Evolutionary conservation across 345 rosid species (phyloP), one percentile per base, ranked within the genome.

Genomic region (Gynandropsis gynandra): DNA sequence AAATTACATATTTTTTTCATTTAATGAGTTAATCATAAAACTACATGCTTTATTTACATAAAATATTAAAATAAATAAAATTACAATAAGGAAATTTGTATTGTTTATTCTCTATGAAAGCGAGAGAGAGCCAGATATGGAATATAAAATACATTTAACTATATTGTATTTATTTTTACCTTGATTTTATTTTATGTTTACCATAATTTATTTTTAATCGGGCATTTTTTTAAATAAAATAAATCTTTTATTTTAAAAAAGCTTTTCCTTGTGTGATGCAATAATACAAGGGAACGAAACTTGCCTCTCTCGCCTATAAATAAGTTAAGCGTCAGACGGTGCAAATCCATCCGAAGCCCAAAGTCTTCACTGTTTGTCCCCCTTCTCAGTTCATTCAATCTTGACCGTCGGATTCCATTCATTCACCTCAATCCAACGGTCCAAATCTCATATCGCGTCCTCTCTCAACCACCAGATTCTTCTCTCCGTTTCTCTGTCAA

Each of bases 381-480:
- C n/a, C 7, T 7, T 17, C 52, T 21, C 45, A 34, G 18, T 9
- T 10, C 42, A 18, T 42, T 32, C 21, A 16, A 34, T 43, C 4
- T 37, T 24, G 4, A 20, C 59, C 63, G 69, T 65, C 63, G n/a
- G 69, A 65, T 65, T 58, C 31, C 21, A 16, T 29, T 48, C 9
- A 3, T 20, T 16, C 16, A 39, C 52, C 38, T 51, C 38, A 57
- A 58, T 57, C 69, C 64, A 58, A 65, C 69, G 69, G 64, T 39
- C 17, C 36, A 18, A 47, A 65, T 65, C 49, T 48, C 37, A 58
- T 65, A 51, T 8, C 31, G 50, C 67, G 21, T 63, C 67, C 54
- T 56, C 62, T 63, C 62, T 64, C 64, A 58, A 58, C 63, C 69
- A 58, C 69, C 69, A 37, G 69, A 65, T 65, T 58, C 48, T 41